Evolutionary conservation across 768 basidiomycete species (phyloP).

Genomic region (Nidula microcarpa): DNA sequence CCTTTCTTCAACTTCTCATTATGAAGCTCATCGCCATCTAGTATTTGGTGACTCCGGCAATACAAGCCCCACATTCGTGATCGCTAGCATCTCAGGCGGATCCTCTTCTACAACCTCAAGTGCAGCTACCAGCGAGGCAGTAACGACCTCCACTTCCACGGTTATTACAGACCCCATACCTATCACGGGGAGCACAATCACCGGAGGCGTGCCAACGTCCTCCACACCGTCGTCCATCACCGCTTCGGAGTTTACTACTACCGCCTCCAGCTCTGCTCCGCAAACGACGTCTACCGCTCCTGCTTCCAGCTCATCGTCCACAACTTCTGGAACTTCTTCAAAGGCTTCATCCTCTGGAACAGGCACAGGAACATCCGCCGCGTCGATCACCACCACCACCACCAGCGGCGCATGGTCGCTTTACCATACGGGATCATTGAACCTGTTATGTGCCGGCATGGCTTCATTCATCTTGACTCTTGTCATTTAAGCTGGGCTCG

Average conservation of each 20-base stretch:
- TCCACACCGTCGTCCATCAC: not conserved
- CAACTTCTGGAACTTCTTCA: constrained; percentile 8
- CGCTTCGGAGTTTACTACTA: constrained; percentile 8
- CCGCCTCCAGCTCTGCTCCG: constrained; percentile 4
- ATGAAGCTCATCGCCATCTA: constrained; percentile 16
- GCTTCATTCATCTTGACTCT: constrained; percentile 10
- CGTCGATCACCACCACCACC: constrained; percentile 10
- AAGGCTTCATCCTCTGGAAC: constrained; percentile 2
- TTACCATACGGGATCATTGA: constrained; percentile 8
- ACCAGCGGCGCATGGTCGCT: constrained; percentile 23
- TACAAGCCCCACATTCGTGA: constrained; percentile 54
- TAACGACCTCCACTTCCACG: constrained; percentile 15
- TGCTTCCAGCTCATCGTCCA: constrained; percentile 3
- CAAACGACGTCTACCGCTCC: not conserved
- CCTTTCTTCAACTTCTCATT: not conserved
- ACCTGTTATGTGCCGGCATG: constrained; percentile 11
- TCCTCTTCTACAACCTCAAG: constrained; percentile 13
- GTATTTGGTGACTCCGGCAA: constrained; percentile 73
- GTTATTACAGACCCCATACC: constrained; percentile 24
- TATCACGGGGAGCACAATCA: constrained; percentile 25
- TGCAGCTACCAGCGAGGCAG: constrained; percentile 8
- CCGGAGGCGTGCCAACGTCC: constrained; percentile 13
- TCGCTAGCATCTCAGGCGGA: constrained; percentile 41
- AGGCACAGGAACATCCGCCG: constrained; percentile 3
- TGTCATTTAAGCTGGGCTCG: not conserved